phyloP scores from a whole-genome alignment of 495 filamentous ascomycete species.

The Clavariopsis aquatica region DNA sequence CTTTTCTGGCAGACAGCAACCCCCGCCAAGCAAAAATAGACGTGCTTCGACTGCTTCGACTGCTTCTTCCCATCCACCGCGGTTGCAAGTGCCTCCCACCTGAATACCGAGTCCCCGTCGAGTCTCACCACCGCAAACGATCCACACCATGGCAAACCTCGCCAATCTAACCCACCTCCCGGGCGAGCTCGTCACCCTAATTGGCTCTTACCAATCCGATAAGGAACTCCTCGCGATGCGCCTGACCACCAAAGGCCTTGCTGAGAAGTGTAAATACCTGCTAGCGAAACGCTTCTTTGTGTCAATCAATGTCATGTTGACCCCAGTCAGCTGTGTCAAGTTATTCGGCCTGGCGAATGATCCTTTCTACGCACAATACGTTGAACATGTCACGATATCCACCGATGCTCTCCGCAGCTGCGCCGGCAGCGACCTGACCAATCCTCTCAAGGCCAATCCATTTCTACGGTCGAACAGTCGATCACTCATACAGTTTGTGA shows the following conservation, averaged over 20 bases:
- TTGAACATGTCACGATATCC: neutral
- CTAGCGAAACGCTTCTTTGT: slow-evolving; percentile 1
- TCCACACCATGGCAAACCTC: neutral
- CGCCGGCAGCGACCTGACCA: neutral
- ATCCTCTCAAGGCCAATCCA: neutral
- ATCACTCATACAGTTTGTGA: neutral
- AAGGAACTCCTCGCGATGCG: neutral
- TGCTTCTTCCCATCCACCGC: no score
- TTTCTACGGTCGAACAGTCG: neutral
- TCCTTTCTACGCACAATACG: neutral
- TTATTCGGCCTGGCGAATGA: neutral
- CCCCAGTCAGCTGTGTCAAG: neutral
- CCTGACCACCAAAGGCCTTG: neutral
- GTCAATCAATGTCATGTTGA: neutral
- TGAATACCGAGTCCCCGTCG: no score
- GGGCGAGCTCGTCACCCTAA: neutral
- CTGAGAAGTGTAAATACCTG: neutral
- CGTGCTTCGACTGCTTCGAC: no score
- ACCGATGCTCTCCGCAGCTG: neutral
- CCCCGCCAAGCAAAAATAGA: no score
- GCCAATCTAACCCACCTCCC: neutral
- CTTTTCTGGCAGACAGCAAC: no score
- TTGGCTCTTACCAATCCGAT: neutral
- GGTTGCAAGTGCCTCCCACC: no score
- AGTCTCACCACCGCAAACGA: neutral